Conservation (phyloP, 2,329 filamentous ascomycete genomes). For the Ceratocystis alfenasii region DNA sequence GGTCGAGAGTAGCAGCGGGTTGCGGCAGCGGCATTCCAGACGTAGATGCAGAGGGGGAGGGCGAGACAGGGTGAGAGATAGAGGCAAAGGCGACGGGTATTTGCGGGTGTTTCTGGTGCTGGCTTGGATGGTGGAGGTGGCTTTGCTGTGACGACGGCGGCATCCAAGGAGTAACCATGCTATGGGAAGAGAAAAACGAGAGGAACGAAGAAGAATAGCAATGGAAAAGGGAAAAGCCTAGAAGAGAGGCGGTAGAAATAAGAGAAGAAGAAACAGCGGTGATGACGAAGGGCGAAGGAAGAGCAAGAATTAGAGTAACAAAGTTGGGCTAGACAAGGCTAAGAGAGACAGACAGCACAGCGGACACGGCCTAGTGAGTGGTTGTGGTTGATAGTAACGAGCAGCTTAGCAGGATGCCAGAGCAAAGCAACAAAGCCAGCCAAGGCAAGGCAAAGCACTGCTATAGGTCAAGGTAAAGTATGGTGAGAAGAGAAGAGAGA, state of each 20-base stretch:
- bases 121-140: constrained; percentile 26
- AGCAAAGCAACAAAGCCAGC: too few species aligned
- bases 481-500: constrained; percentile 8
- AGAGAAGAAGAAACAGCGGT: constrained; percentile 5
- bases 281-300: not conserved
- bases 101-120: constrained; percentile 25
- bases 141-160: not conserved
- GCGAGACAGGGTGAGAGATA: not conserved
- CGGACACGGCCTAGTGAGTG: too few species aligned
- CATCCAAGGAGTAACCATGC: too few species aligned
- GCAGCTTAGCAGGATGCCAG: too few species aligned
- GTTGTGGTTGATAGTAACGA: too few species aligned
- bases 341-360: not conserved
- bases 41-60: not conserved
- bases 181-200: constrained; percentile 22
- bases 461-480: too few species aligned
- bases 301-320: too few species aligned
- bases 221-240: constrained; percentile 6
- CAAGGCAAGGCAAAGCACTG: too few species aligned
- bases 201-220: constrained; percentile 23
- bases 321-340: not conserved
- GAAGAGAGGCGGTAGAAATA: constrained; percentile 21
- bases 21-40: not conserved
- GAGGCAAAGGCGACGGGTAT: not conserved
- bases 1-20: not conserved